phyloP scores from a whole-genome alignment of 164 flowering plant genomes.

The Houttuynia cordata region DNA sequence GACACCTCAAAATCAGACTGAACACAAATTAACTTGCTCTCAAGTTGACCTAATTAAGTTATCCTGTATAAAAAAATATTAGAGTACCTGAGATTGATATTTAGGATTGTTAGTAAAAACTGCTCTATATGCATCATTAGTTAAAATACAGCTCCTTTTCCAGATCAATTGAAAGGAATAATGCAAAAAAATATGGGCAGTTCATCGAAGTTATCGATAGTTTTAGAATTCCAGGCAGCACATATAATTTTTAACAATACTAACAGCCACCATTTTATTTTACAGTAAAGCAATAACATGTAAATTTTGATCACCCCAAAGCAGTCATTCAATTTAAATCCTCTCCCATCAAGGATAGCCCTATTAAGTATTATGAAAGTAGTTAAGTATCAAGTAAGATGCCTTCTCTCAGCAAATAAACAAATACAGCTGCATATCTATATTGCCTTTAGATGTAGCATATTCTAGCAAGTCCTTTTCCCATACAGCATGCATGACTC shows the following conservation, averaged over 20 bases:
- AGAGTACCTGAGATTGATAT: too few relatives aligned
- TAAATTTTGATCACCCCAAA: background rate
- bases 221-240: background rate
- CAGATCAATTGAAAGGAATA: background rate
- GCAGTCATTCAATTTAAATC: background rate
- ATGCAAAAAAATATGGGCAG: background rate
- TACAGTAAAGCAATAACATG: background rate
- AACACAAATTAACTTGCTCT: too few relatives aligned
- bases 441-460: background rate
- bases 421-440: background rate
- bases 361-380: too few relatives aligned
- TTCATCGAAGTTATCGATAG: background rate
- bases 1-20: too few relatives aligned
- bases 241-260: background rate
- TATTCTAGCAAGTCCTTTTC: constrained; percentile 1
- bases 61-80: too few relatives aligned
- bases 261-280: background rate
- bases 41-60: too few relatives aligned
- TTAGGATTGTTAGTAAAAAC: too few relatives aligned
- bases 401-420: background rate
- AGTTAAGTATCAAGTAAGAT: background rate
- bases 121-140: too few relatives aligned
- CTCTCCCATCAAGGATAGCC: background rate
- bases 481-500: background rate
- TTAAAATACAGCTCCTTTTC: background rate